phyloP scores from a whole-genome alignment of 192 early-diverging fungal species.

The Mortierella antarctica region DNA sequence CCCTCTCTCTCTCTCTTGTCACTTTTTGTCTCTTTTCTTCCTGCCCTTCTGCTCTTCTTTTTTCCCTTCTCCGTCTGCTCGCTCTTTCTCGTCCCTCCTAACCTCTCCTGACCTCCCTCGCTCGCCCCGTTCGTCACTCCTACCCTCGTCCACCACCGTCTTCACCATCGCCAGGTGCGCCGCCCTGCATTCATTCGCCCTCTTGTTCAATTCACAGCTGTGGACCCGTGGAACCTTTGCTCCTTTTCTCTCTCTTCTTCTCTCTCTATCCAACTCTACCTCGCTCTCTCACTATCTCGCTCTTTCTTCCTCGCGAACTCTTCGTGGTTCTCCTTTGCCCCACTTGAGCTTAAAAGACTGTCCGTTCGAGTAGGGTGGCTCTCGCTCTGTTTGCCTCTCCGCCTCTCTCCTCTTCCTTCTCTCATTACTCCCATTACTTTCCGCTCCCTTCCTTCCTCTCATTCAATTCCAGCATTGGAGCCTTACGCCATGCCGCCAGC shows the following conservation, averaged over 20 bases:
- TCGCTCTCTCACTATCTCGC: not conserved
- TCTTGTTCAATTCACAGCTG: slow-evolving; percentile 10
- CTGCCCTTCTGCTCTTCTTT: not conserved
- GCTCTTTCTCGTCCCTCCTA: not conserved
- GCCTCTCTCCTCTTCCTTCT: not conserved
- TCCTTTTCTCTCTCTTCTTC: not conserved
- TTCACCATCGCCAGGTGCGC: not conserved
- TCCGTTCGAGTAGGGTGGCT: slow-evolving; percentile 1
- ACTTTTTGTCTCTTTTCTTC: not conserved
- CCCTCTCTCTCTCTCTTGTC: too few relatives aligned
- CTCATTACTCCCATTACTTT: slow-evolving; percentile 20
- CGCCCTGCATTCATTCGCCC: not conserved
- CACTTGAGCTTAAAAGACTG: slow-evolving; percentile 10
- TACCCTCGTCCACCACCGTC: not conserved
- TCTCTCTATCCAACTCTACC: slow-evolving; percentile 13
- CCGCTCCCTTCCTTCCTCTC: slow-evolving; percentile 9
- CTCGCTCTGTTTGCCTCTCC: not conserved
- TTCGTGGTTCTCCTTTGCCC: slow-evolving; percentile 2
- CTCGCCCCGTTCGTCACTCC: slow-evolving; percentile 1
- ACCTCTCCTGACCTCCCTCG: slow-evolving; percentile 19
- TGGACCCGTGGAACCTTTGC: not conserved
- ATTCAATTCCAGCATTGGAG: slow-evolving; percentile 11
- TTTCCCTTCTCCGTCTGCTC: not conserved
- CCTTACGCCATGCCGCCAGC: slow-evolving; percentile 30
- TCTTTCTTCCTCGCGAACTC: not conserved